Evolutionary conservation across 2,329 filamentous ascomycete genomes (phyloP), one percentile per base, ranked within the genome.

Genomic region (Alternaria solani): DNA sequence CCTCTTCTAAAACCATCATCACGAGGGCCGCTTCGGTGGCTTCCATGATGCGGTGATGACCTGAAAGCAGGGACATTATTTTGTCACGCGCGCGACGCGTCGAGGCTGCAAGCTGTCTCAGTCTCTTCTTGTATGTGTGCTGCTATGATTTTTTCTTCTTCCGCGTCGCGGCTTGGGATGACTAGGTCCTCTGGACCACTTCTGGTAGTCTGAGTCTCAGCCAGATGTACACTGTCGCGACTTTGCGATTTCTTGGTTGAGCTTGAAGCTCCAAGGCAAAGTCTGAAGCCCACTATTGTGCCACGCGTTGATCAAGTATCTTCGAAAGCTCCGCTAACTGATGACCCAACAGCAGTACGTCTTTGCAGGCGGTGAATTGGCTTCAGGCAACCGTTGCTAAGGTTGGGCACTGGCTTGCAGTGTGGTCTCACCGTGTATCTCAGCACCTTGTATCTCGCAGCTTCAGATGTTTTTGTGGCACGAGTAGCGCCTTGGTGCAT

Each of bases 1-100:
- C 85, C 89, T 86, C 86, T 87, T 89, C 83, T 90, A 92, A 92
- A 92, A 92, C 90, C 89, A 89, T 92, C 86, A 86, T 88, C 86
- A 88, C 87, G 89, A 92, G 87, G 86, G 87, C 82, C 84, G 80
- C 81, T 77, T 79, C 79, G 75, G 82, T 77, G 82, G 84, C 83
- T 83, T 83, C 83, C 88, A 89, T 86, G 88, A 90, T 82, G 78
- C 81, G 86, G 80, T 86, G 87, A 88, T 86, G 87, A 90, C 87
- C 87, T 89, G 82, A 83, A 81, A 86, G 84, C 81, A 84, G 86
- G 83, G 78, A 88, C 87, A 88, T 79, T 69, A 62, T 63, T 68
- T 75, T 63, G 65, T 72, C 67, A 74, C 72, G 67, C 68, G 70
- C 67, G 23, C 54, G 56, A 60, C 62, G 65, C 65, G 68, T 62